phyloP scores from a whole-genome alignment of 164 flowering plant species.

The Nymphaea colorata region DNA sequence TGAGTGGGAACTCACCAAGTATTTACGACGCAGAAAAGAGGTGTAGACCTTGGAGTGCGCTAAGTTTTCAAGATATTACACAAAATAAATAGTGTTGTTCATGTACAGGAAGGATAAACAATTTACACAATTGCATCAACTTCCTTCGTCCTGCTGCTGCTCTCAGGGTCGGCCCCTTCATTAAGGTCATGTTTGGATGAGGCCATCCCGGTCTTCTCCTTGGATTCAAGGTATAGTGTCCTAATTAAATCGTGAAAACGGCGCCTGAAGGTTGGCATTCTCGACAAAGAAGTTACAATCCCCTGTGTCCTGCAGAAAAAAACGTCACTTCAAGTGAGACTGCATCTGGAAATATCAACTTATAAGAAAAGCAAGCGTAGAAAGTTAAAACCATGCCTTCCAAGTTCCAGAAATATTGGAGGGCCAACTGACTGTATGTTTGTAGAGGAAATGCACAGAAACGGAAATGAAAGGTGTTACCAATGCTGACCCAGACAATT shows the following conservation, averaged over 20 bases:
- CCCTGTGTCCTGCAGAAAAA: conserved; percentile 52
- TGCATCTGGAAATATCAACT: not conserved
- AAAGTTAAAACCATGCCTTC: not conserved
- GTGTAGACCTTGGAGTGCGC: no score
- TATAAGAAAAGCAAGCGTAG: not conserved
- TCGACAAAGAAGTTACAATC: conserved; percentile 67
- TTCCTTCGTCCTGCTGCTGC: not conserved
- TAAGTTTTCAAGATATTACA: not conserved
- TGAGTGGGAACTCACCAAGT: no score
- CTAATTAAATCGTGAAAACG: conserved; percentile 56
- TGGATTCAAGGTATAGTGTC: conserved; percentile 52
- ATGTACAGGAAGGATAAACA: not conserved
- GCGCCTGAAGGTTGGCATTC: conserved; percentile 79
- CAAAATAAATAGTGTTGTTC: not conserved
- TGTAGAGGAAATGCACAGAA: no score
- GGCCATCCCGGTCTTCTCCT: conserved; percentile 11
- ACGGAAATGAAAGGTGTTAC: no score
- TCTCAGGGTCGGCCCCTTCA: not conserved
- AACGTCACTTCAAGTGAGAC: not conserved
- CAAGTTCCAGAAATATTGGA: not conserved
- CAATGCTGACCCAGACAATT: no score
- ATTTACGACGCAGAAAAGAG: no score
- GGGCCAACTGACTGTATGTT: no score
- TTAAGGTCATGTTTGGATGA: not conserved
- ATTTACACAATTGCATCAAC: not conserved